These are phyloP conservation scores for Flaveria linearis DNA, from an alignment of 129 eudicot genomes.

Conservation along the genomic window DNA sequence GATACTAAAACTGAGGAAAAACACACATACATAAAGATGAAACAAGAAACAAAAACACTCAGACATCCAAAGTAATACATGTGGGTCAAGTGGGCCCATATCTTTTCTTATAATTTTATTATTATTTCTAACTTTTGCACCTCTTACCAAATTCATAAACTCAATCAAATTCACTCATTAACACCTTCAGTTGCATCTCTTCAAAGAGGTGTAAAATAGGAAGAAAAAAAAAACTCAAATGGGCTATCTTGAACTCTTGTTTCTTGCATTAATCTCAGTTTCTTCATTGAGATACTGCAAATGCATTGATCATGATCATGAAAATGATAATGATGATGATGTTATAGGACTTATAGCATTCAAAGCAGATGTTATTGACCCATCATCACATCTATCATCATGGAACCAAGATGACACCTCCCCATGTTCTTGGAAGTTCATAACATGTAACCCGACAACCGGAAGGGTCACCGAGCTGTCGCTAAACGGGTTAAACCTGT, in stretches of 20 bases:
- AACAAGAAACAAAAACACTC: slow-evolving; percentile 35
- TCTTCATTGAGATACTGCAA: slow-evolving; percentile 32
- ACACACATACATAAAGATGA: slow-evolving; percentile 35
- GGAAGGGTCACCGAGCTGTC: slow-evolving; percentile 57
- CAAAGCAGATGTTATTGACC: slow-evolving; percentile 66
- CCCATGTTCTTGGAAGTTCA: slow-evolving; percentile 77
- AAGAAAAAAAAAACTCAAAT: not conserved
- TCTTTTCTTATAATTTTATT: slow-evolving; percentile 1
- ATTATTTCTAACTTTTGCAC: not conserved
- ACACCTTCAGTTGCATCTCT: slow-evolving; percentile 26
- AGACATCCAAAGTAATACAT: slow-evolving; percentile 32
- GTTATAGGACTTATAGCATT: slow-evolving; percentile 87
- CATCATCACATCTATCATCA: slow-evolving; percentile 49
- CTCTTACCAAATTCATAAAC: slow-evolving; percentile 3
- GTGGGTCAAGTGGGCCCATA: slow-evolving; percentile 40
- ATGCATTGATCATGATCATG: slow-evolving; percentile 18
- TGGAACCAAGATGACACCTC: slow-evolving; percentile 89
- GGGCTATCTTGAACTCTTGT: slow-evolving; percentile 37
- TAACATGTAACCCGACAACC: slow-evolving; percentile 63
- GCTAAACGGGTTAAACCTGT: slow-evolving; percentile 54
- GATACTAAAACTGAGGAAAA: slow-evolving; percentile 31
- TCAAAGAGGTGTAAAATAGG: not conserved
- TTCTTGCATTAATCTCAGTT: slow-evolving; percentile 32
- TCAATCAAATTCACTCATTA: slow-evolving; percentile 13
- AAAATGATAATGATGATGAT: slow-evolving; percentile 58